Percentiles rank a stretch among this genome's conserved stretches.
Evolutionary conservation across 805 yeast species (phyloP).

Genomic region (Brettanomyces naardenensis): DNA sequence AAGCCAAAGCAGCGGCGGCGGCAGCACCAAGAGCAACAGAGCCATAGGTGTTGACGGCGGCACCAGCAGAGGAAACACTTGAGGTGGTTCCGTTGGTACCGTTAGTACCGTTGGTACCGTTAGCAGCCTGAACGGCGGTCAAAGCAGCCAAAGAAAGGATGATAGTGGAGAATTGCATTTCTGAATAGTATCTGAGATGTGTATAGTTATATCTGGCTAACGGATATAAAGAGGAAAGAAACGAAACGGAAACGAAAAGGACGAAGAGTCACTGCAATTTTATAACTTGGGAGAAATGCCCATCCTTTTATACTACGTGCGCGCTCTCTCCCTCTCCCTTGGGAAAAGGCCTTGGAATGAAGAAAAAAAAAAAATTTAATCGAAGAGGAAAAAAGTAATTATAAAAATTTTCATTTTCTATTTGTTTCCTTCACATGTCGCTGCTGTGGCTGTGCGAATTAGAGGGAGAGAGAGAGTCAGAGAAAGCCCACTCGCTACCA

Average conservation of each 20-base stretch:
- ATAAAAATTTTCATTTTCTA: too few relatives aligned
- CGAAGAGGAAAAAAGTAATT: background rate
- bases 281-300: background rate
- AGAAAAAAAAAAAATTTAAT: too few relatives aligned
- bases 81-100: slow-evolving; percentile 29
- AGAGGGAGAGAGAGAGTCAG: too few relatives aligned
- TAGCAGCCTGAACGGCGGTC: slow-evolving; percentile 56
- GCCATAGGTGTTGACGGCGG: slow-evolving; percentile 36
- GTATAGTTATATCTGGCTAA: background rate
- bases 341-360: background rate
- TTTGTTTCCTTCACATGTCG: too few relatives aligned
- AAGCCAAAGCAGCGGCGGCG: slow-evolving; percentile 72
- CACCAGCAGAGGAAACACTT: slow-evolving; percentile 36
- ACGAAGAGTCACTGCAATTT: background rate
- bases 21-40: slow-evolving; percentile 78
- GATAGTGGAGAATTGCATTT: slow-evolving; percentile 69
- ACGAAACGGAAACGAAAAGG: slow-evolving; percentile 1
- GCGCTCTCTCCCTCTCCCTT: too few relatives aligned
- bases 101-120: slow-evolving; percentile 5
- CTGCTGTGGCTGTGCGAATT: too few relatives aligned
- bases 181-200: slow-evolving; percentile 5
- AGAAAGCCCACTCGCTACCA: too few relatives aligned
- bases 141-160: slow-evolving; percentile 63
- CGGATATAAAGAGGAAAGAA: slow-evolving; percentile 2
- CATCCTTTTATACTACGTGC: slow-evolving; percentile 5